These are phyloP conservation scores for Nemania sp. DNA, from an alignment of 2,329 filamentous ascomycete genomes.

Conservation along the genomic window DNA sequence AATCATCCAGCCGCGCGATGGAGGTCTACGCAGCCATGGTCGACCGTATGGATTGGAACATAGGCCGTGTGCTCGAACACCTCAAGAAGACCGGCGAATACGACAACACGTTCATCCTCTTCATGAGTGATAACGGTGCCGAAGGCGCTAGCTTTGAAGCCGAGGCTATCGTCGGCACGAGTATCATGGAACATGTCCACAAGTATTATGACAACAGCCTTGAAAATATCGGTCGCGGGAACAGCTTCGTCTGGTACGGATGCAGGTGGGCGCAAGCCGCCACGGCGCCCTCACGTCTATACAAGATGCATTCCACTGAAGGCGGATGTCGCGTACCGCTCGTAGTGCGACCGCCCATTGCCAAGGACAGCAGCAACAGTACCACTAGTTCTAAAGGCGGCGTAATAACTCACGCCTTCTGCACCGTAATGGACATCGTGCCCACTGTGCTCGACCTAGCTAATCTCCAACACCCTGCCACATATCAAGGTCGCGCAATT, in stretches of 20 bases:
- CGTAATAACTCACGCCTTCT: slow-evolving; percentile 61
- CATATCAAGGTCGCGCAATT: slow-evolving; percentile 42
- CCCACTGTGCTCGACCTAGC: slow-evolving; percentile 63
- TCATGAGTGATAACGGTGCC: slow-evolving; percentile 64
- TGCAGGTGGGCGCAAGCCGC: slow-evolving; percentile 61
- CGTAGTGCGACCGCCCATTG: slow-evolving; percentile 47
- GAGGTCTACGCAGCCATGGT: slow-evolving; percentile 69
- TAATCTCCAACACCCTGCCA: slow-evolving; percentile 54
- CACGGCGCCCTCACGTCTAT: slow-evolving; percentile 32
- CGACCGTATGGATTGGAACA: slow-evolving; percentile 64
- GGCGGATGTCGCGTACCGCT: slow-evolving; percentile 65
- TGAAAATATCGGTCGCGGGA: slow-evolving; percentile 65
- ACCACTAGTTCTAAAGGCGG: slow-evolving; percentile 34
- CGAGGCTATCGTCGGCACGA: slow-evolving; percentile 39
- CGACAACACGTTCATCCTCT: slow-evolving; percentile 65
- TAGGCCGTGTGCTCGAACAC: slow-evolving; percentile 65
- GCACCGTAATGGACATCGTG: slow-evolving; percentile 65
- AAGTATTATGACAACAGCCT: slow-evolving; percentile 47
- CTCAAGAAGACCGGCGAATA: slow-evolving; percentile 62
- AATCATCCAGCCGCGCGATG: slow-evolving; percentile 49
- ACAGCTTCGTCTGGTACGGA: slow-evolving; percentile 66
- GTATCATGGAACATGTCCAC: slow-evolving; percentile 41
- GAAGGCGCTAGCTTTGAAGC: slow-evolving; percentile 45
- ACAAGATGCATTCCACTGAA: slow-evolving; percentile 56
- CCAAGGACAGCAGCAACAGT: slow-evolving; percentile 17